Conservation (phyloP, 345 rosid species). For the Eucalyptus caleyi region DNA sequence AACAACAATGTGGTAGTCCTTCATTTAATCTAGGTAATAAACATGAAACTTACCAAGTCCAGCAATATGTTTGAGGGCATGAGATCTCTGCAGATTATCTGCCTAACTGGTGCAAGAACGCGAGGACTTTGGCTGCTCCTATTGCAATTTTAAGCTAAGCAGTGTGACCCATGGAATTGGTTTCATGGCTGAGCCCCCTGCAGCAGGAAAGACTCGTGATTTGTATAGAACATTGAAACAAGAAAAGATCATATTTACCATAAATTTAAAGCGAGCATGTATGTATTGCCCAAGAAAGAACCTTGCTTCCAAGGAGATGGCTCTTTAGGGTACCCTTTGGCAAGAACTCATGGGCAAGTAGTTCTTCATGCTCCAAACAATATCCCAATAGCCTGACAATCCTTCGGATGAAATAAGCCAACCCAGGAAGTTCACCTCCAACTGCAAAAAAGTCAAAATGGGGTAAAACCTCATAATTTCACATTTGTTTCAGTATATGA, state of each 20-base stretch:
- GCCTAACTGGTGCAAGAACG: neutral
- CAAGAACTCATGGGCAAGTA: slow-evolving; percentile 6
- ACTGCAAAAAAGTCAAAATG: neutral
- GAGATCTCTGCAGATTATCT: neutral
- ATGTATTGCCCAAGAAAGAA: neutral
- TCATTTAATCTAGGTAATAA: neutral
- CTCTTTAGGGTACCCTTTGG: slow-evolving; percentile 4
- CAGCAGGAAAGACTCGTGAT: neutral
- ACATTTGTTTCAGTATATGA: neutral
- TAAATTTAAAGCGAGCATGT: neutral
- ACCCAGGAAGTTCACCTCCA: neutral
- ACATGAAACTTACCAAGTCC: neutral
- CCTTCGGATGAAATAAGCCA: neutral
- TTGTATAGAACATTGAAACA: neutral
- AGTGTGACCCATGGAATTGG: neutral
- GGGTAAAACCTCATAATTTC: neutral
- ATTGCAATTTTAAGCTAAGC: neutral
- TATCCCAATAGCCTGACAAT: slow-evolving; percentile 7
- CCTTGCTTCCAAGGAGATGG: slow-evolving; percentile 5
- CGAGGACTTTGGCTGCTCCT: neutral
- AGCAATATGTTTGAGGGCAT: neutral
- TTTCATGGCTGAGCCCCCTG: neutral
- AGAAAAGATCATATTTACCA: neutral
- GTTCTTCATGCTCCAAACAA: neutral
- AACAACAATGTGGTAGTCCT: no score